Percentiles rank a stretch among this genome's conserved stretches.
Conservation (phyloP, 192 early-diverging fungal genomes). For the Linnemannia elongata region DNA sequence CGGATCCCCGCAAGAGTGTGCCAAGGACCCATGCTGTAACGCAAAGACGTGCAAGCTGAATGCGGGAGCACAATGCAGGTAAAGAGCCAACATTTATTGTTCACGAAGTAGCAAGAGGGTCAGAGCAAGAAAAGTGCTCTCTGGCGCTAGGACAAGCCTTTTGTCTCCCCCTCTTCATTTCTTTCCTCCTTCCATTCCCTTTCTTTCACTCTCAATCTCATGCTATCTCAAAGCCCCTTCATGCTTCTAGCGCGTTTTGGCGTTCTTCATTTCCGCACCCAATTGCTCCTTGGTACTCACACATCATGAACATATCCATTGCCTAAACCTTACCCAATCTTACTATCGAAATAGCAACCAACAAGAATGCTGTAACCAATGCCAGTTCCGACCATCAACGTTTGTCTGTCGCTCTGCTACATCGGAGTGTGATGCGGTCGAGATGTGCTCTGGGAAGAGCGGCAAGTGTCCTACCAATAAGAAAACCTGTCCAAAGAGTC, state of each 20-base stretch:
- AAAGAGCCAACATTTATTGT: not conserved
- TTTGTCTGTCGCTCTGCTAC: conserved; percentile 35
- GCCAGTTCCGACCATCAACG: conserved; percentile 34
- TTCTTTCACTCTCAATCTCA: not conserved
- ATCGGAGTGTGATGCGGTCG: not conserved
- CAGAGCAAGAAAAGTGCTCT: not conserved
- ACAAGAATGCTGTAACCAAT: conserved; percentile 42
- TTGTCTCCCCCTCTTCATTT: not conserved
- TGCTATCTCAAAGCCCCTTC: not conserved
- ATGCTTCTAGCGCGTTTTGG: not conserved
- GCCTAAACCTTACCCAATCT: not conserved
- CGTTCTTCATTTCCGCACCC: too few species aligned
- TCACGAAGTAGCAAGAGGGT: not conserved
- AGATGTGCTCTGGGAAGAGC: conserved; percentile 39
- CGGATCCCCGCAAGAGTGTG: conserved; percentile 36
- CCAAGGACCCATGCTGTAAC: conserved; percentile 40
- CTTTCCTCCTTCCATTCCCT: not conserved
- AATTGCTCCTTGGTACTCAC: not conserved
- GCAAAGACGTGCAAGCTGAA: conserved; percentile 33
- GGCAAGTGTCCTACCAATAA: conserved; percentile 47
- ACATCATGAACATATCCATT: not conserved
- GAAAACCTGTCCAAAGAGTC: conserved; percentile 27
- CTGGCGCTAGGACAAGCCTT: conserved; percentile 1
- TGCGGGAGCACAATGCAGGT: conserved; percentile 38
- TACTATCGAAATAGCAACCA: conserved; percentile 11